Conservation (phyloP, 2,329 filamentous ascomycete species). For the Fusarium sp. region DNA sequence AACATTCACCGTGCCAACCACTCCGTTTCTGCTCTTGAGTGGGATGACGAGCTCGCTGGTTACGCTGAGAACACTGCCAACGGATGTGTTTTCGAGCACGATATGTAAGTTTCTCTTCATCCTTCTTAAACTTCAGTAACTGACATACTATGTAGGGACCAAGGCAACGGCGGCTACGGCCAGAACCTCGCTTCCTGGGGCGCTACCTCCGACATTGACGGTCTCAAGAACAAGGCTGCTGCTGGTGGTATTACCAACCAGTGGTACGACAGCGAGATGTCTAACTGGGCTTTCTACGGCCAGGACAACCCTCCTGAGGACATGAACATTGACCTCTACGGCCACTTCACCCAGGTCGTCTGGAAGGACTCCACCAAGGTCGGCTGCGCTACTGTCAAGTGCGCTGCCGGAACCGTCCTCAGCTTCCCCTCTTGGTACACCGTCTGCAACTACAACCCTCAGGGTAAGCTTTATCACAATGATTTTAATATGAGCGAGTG, state of each 20-base stretch:
- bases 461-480: constrained; percentile 67
- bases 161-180: constrained; percentile 77
- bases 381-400: constrained; percentile 77
- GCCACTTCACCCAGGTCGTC: constrained; percentile 63
- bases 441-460: constrained; percentile 87
- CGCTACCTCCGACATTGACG: constrained; percentile 55
- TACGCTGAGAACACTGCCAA: constrained; percentile 75
- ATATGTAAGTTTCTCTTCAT: constrained; percentile 69
- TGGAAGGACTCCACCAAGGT: constrained; percentile 57
- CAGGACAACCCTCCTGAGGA: constrained; percentile 67
- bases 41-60: constrained; percentile 72
- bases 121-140: constrained; percentile 15
- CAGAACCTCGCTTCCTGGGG: constrained; percentile 88
- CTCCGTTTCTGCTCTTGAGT: constrained; percentile 73
- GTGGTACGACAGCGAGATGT: constrained; percentile 90
- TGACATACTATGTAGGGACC: constrained; percentile 60
- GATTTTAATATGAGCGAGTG: not conserved
- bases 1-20: constrained; percentile 90
- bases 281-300: constrained; percentile 71
- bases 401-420: constrained; percentile 63
- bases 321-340: constrained; percentile 74
- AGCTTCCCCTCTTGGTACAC: constrained; percentile 76
- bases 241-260: constrained; percentile 79
- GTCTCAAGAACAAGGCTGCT: constrained; percentile 65
- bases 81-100: constrained; percentile 79